phyloP scores from a whole-genome alignment of 2,329 filamentous ascomycete genomes.

The Nemania bipapillata region DNA sequence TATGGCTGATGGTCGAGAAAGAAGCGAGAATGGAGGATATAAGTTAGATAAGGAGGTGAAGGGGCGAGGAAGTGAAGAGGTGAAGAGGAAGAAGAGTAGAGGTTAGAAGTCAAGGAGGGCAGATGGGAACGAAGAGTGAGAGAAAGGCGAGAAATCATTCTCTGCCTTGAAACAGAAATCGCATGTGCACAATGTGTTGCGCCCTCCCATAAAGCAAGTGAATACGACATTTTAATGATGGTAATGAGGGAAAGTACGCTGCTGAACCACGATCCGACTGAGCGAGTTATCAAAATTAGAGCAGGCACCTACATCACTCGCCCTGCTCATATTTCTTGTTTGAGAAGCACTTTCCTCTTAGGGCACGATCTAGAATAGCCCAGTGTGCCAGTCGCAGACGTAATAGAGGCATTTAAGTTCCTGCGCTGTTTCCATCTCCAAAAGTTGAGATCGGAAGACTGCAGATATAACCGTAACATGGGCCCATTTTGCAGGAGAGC shows the following conservation, averaged over 20 bases:
- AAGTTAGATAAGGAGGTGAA: constrained; percentile 6
- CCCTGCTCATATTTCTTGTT: not conserved
- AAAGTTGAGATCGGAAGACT: not conserved
- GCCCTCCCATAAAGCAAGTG: constrained; percentile 25
- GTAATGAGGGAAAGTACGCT: constrained; percentile 23
- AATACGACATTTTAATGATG: constrained; percentile 4
- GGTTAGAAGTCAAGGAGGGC: constrained; percentile 26
- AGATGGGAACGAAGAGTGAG: constrained; percentile 26
- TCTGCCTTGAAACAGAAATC: constrained; percentile 4
- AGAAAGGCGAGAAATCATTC: constrained; percentile 25
- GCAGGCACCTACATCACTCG: constrained; percentile 14
- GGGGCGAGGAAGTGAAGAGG: not conserved
- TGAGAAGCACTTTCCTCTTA: constrained; percentile 9
- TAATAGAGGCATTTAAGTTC: not conserved
- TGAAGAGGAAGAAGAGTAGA: constrained; percentile 31
- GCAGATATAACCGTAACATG: not conserved
- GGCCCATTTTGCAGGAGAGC: not conserved
- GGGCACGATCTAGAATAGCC: no score
- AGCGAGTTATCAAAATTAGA: not conserved
- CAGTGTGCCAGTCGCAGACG: not conserved
- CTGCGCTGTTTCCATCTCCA: constrained; percentile 7
- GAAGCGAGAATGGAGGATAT: constrained; percentile 10
- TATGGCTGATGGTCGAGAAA: constrained; percentile 31
- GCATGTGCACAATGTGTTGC: constrained; percentile 21
- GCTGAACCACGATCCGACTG: not conserved